Conservation (phyloP, 202 grass and related monocot genomes). For the Eragrostis tef region DNA sequence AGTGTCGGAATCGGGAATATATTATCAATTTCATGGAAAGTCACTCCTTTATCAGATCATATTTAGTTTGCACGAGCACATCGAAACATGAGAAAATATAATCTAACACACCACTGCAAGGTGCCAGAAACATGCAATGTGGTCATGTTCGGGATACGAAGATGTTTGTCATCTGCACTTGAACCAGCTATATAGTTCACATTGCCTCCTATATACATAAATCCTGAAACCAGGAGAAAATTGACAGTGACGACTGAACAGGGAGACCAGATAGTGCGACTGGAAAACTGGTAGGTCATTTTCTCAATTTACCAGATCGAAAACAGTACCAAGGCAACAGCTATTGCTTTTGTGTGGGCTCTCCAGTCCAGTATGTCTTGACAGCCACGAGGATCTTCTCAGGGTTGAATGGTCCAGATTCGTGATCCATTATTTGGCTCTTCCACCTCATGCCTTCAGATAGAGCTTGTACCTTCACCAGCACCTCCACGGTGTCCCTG, state of each 20-base stretch:
- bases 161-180: neutral
- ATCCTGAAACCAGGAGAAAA: slow-evolving; percentile 22
- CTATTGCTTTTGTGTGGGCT: slow-evolving; percentile 51
- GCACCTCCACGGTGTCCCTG: slow-evolving; percentile 64
- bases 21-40: neutral
- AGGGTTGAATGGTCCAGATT: slow-evolving; percentile 69
- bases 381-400: slow-evolving; percentile 80
- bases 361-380: slow-evolving; percentile 75
- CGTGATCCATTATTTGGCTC: slow-evolving; percentile 79
- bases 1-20: neutral
- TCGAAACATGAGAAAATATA: slow-evolving; percentile 2
- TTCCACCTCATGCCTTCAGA: slow-evolving; percentile 73
- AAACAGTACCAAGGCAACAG: neutral
- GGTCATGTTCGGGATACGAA: neutral
- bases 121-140: slow-evolving; percentile 12
- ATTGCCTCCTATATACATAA: slow-evolving; percentile 38
- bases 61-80: neutral
- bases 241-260: neutral
- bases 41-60: neutral
- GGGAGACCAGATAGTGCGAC: neutral
- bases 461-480: slow-evolving; percentile 65
- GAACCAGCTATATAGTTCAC: slow-evolving; percentile 11
- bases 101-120: neutral
- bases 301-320: neutral
- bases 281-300: neutral